Evolutionary conservation across 2,329 filamentous ascomycete species (phyloP).

Genomic region (Diaporthe ilicicola): DNA sequence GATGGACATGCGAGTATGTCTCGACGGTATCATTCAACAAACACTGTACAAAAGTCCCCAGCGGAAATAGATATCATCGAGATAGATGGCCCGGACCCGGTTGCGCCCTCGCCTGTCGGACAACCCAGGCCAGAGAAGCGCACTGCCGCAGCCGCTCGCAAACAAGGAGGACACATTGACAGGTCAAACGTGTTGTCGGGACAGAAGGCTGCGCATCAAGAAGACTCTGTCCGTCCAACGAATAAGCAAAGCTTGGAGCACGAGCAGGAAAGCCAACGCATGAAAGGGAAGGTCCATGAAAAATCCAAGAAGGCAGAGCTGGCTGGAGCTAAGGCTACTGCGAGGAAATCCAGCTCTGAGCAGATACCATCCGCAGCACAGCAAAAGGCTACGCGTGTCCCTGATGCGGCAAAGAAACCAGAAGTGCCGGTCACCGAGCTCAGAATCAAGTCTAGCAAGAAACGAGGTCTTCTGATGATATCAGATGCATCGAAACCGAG

Average conservation of each 20-base stretch:
- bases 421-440: constrained; percentile 52
- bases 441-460: constrained; percentile 55
- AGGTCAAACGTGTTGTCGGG: neutral
- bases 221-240: neutral
- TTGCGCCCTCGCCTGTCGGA: neutral
- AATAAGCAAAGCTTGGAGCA: neutral
- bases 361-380: too few species aligned
- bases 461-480: constrained; percentile 57
- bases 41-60: neutral
- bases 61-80: constrained; percentile 25
- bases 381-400: neutral
- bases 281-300: constrained; percentile 9
- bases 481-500: constrained; percentile 45
- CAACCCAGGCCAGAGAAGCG: neutral
- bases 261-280: neutral
- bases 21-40: neutral
- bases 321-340: neutral
- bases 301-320: constrained; percentile 11
- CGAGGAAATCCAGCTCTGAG: neutral
- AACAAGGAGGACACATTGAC: neutral
- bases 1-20: neutral
- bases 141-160: neutral
- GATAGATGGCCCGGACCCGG: constrained; percentile 23
- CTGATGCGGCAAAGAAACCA: neutral
- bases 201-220: neutral